Conservation (phyloP, 768 basidiomycete genomes). For the Macrolepiota dolichaula region DNA sequence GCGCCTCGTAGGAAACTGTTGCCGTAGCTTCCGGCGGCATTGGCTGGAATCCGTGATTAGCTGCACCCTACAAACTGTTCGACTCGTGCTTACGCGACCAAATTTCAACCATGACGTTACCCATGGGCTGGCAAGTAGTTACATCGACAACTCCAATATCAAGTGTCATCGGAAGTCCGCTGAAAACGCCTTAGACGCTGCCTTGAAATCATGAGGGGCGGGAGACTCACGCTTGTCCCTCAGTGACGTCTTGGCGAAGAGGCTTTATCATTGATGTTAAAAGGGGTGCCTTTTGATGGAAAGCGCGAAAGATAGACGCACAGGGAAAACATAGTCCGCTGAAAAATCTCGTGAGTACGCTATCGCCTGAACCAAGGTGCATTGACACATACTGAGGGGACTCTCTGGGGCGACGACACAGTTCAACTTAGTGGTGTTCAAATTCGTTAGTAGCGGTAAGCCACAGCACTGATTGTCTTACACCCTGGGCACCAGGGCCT, state of each 20-base stretch:
- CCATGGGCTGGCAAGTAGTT: constrained; percentile 31
- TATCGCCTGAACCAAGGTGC: not conserved
- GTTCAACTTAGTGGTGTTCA: not conserved
- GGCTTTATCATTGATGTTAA: not conserved
- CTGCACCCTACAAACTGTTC: not conserved
- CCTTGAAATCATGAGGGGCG: too few species aligned
- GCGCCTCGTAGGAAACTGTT: constrained; percentile 32
- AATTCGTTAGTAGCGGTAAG: not conserved
- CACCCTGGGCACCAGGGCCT: not conserved
- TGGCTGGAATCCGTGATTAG: not conserved
- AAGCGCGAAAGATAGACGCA: not conserved
- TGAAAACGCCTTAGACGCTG: constrained; percentile 2
- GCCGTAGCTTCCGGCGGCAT: constrained; percentile 15
- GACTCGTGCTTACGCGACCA: constrained; percentile 20
- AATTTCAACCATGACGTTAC: constrained; percentile 32
- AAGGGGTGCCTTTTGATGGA: not conserved
- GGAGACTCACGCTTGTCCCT: constrained; percentile 2
- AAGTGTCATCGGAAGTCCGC: constrained; percentile 30
- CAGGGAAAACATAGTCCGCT: constrained; percentile 7
- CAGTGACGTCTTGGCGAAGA: constrained; percentile 2
- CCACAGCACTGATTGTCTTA: not conserved
- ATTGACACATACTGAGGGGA: constrained; percentile 1
- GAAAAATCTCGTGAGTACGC: not conserved
- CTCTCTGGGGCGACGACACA: constrained; percentile 10
- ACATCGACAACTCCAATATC: constrained; percentile 35